These are phyloP conservation scores for Fusarium albosuccineum DNA, from an alignment of 2,329 filamentous ascomycete species.

Conservation along the genomic window DNA sequence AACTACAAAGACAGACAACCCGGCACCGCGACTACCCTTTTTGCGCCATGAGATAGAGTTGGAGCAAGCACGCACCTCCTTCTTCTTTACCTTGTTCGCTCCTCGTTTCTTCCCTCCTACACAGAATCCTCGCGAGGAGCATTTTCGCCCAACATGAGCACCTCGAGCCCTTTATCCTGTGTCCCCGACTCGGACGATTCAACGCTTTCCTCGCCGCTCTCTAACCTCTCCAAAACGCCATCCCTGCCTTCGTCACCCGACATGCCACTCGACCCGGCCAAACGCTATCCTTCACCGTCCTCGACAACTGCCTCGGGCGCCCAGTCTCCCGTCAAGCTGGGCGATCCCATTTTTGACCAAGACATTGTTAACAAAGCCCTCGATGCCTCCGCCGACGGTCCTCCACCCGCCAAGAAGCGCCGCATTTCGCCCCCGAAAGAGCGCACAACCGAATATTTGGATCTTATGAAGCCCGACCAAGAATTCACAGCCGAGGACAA, in stretches of 20 bases:
- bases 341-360: conserved; percentile 53
- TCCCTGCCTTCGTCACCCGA: conserved; percentile 63
- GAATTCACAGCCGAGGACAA: conserved; percentile 60
- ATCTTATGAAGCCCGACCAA: conserved; percentile 70
- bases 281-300: conserved; percentile 66
- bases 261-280: conserved; percentile 53
- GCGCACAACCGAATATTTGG: conserved; percentile 85
- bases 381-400: conserved; percentile 61
- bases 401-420: conserved; percentile 81
- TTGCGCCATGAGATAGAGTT: conserved; percentile 37
- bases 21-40: conserved; percentile 21
- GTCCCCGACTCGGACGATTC: conserved; percentile 52
- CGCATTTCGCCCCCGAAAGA: conserved; percentile 71
- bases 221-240: conserved; percentile 66
- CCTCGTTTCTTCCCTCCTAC: conserved; percentile 27
- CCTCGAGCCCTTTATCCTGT: conserved; percentile 47
- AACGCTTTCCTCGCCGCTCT: conserved; percentile 67
- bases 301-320: conserved; percentile 63
- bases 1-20: conserved; percentile 16
- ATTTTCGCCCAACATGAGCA: conserved; percentile 42
- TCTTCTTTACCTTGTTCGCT: conserved; percentile 26
- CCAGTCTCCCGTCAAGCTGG: conserved; percentile 64
- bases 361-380: conserved; percentile 48
- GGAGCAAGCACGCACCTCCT: conserved; percentile 26
- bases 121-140: conserved; percentile 14